Evolutionary conservation across 208 protist species (phyloP).

Genomic region (Leishmania turanica): DNA sequence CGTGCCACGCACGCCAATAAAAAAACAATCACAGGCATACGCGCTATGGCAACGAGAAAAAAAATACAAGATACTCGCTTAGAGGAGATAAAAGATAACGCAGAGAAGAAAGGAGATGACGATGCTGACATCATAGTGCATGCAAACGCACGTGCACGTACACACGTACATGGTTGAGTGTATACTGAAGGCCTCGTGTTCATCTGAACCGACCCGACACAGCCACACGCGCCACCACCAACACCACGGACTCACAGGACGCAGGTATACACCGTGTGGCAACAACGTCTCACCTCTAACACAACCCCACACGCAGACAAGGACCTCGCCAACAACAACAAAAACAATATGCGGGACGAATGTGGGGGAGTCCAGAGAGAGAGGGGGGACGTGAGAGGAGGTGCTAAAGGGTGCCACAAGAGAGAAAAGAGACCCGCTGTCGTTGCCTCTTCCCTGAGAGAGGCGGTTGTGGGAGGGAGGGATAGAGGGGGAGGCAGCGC

Average conservation of each 20-base stretch:
- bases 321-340: not conserved
- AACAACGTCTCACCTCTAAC: not conserved
- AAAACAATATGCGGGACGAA: not conserved
- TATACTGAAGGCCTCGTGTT: not conserved
- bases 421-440: not conserved
- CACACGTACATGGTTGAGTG: not conserved
- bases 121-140: not conserved
- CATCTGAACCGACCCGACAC: not conserved
- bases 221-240: not conserved
- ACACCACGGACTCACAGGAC: not conserved
- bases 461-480: not conserved
- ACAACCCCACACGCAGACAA: not conserved
- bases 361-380: not conserved
- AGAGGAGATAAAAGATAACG: conserved; percentile 19
- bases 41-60: not conserved
- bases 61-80: not conserved
- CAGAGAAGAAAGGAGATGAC: not conserved
- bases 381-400: not conserved
- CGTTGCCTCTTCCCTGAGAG: not conserved
- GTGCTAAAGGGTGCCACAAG: not conserved
- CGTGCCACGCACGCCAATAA: not conserved
- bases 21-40: not conserved
- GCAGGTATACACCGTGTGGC: not conserved
- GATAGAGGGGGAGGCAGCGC: not conserved
- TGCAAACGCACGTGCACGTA: not conserved